Evolutionary conservation across 2,329 filamentous ascomycete genomes (phyloP).

Genomic region (Emergomyces pasteurianus): DNA sequence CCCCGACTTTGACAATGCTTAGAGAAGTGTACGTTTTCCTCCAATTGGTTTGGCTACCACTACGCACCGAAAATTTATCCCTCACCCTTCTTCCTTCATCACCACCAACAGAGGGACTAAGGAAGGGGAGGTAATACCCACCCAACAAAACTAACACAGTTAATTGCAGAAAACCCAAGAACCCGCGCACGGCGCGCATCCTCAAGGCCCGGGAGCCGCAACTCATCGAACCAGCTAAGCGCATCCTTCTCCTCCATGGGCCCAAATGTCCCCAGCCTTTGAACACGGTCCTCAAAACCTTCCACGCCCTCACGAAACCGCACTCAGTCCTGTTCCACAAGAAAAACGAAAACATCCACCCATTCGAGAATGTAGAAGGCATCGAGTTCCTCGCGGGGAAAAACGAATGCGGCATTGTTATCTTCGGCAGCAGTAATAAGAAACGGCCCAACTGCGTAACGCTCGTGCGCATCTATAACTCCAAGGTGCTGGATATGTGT

Average conservation of each 20-base stretch:
- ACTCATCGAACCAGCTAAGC: slow-evolving; percentile 78
- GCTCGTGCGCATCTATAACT: slow-evolving; percentile 66
- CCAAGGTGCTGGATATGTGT: slow-evolving; percentile 88
- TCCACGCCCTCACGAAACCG: slow-evolving; percentile 73
- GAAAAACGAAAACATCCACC: slow-evolving; percentile 82
- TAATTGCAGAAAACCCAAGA: slow-evolving; percentile 50
- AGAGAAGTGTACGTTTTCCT: slow-evolving; percentile 28
- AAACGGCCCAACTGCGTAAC: slow-evolving; percentile 91
- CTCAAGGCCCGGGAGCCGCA: slow-evolving; percentile 90
- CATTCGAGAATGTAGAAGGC: slow-evolving; percentile 78
- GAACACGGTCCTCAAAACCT: slow-evolving; percentile 72
- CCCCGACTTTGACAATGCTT: slow-evolving; percentile 22
- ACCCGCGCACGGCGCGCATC: slow-evolving; percentile 85
- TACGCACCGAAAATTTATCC: background rate
- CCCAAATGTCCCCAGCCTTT: slow-evolving; percentile 72
- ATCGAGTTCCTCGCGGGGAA: slow-evolving; percentile 94
- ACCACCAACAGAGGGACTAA: background rate
- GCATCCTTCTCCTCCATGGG: slow-evolving; percentile 77
- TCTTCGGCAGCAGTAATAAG: slow-evolving; percentile 79
- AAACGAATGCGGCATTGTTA: slow-evolving; percentile 79
- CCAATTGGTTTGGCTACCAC: background rate
- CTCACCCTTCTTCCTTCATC: background rate
- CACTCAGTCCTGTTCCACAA: slow-evolving; percentile 86
- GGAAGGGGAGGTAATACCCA: background rate
- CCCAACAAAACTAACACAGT: background rate